Evolutionary conservation across 495 filamentous ascomycete genomes (phyloP), one percentile per base, ranked within the genome.

Genomic region (Sabuloglossum arenarium): DNA sequence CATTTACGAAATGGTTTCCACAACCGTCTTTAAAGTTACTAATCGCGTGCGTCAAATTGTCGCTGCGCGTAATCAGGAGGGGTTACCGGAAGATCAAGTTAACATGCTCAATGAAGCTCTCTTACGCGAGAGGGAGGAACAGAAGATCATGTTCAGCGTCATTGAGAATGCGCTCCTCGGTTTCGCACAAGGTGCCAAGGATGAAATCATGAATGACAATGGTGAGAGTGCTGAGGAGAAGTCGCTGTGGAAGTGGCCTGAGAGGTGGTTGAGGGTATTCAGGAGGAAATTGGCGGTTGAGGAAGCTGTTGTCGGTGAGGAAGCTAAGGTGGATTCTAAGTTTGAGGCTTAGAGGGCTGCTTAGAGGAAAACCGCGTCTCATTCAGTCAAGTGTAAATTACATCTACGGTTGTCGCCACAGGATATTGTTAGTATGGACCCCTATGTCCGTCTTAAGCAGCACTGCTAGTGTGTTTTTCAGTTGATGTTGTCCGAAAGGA

Each of bases 1-100:
- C 68, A 71, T 88, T 6, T 97, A 84, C 70, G 91, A 99, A 68
- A 83, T 97, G 69, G 79, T 96, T 3, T 79, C 79, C 32, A 81
- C 81, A 39, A 97, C 91, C 0, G 80, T 97, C 42, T 76, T 81
- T 55, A 99, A 99, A 69, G 91, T 99, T 49, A 94, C 88, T 19
- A 82, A 80, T 59, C 84, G 91, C 30, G 79, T 94, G 27, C 79
- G 88, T 42, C 87, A 95, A 69, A 84, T 96, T 43, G 78, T 86
- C 14, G 68, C 71, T 4, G 78, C 80, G 25, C 73, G 75, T 24
- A 72, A 70, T 14, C 75, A 75, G 54, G 68, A 66, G 14, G 72
- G 70, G 30, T 63, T 85, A 8, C 74, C 75, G 25, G 70, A 73
- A 49, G 75, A 81, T 58, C 81, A 86, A 61, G 63, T 80, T 1